Percentiles rank a stretch among this genome's conserved stretches.
phyloP scores from a whole-genome alignment of 1,139 yeast species.

The Zygotorulaspora mrakii region DNA sequence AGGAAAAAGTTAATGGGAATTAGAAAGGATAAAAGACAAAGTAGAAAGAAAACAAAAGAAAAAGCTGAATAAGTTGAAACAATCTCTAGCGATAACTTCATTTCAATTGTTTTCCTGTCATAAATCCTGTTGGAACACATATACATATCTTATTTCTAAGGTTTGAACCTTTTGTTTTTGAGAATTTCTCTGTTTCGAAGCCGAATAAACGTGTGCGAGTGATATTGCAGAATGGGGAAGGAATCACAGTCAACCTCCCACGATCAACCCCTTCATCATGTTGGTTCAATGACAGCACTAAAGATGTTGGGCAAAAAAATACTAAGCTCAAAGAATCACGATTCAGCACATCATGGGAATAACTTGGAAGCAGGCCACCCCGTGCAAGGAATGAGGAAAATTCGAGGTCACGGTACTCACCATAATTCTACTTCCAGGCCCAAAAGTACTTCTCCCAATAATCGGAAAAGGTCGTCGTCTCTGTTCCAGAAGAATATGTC shows the following conservation, averaged over 20 bases:
- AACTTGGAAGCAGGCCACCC: constrained; percentile 3
- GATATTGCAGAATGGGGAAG: constrained; percentile 2
- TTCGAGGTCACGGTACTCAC: constrained; percentile 1
- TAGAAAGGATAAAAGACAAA: constrained; percentile 1
- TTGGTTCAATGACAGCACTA: constrained; percentile 19
- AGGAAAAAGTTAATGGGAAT: no score
- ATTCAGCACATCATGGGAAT: constrained; percentile 7
- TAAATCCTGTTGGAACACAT: no score
- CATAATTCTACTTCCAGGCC: constrained; percentile 10
- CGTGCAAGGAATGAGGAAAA: constrained; percentile 6
- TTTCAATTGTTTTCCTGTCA: no score
- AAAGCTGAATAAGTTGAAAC: no score
- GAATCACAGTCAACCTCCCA: constrained; percentile 3
- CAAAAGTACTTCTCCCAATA: constrained; percentile 10
- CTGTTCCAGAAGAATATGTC: constrained; percentile 11
- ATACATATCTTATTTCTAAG: no score
- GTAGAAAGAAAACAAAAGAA: not conserved
- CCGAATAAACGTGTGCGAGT: no score
- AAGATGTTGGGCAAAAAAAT: constrained; percentile 24
- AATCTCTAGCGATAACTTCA: no score
- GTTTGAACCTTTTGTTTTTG: no score
- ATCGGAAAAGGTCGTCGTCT: constrained; percentile 14
- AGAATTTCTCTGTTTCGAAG: no score
- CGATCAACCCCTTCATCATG: constrained; percentile 8
- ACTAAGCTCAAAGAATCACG: constrained; percentile 16